Conservation (phyloP, 2,329 filamentous ascomycete species). For the Grosmannia huntii region DNA sequence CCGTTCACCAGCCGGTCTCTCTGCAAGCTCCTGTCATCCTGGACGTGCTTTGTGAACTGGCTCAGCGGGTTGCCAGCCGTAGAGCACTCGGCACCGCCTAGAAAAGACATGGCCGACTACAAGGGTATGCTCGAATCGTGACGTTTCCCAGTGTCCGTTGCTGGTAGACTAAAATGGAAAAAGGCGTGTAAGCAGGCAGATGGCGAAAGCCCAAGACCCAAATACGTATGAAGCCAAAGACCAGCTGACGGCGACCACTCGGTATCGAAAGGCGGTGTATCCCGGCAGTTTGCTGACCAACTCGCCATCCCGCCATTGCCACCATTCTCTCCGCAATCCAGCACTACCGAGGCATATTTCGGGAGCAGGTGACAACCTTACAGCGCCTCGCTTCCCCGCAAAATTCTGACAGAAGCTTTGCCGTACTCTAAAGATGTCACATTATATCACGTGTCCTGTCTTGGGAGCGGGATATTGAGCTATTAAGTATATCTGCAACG, state of each 20-base stretch:
- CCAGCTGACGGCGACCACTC: background rate
- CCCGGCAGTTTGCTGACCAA: background rate
- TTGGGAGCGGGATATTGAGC: too few species aligned
- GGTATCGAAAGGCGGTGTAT: background rate
- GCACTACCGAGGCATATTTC: constrained; percentile 3
- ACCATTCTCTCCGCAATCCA: background rate
- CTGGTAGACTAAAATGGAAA: too few species aligned
- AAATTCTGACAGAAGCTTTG: background rate
- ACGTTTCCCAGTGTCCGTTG: background rate
- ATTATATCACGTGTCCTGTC: too few species aligned
- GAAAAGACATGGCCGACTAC: constrained; percentile 67
- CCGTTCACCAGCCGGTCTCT: constrained; percentile 74
- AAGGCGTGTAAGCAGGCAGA: background rate
- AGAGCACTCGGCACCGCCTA: constrained; percentile 92
- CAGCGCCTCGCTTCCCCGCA: background rate
- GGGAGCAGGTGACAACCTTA: constrained; percentile 3
- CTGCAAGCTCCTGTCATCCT: constrained; percentile 91
- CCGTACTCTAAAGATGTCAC: too few species aligned
- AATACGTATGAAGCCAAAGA: background rate
- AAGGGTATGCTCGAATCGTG: background rate
- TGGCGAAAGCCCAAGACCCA: background rate
- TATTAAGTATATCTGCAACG: too few species aligned
- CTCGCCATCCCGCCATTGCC: background rate
- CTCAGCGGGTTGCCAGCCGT: constrained; percentile 91
- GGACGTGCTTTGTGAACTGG: constrained; percentile 94